Percentiles rank a stretch among this genome's conserved stretches.
phyloP scores from a whole-genome alignment of 257 asterid species.

The Scutellaria baicalensis region DNA sequence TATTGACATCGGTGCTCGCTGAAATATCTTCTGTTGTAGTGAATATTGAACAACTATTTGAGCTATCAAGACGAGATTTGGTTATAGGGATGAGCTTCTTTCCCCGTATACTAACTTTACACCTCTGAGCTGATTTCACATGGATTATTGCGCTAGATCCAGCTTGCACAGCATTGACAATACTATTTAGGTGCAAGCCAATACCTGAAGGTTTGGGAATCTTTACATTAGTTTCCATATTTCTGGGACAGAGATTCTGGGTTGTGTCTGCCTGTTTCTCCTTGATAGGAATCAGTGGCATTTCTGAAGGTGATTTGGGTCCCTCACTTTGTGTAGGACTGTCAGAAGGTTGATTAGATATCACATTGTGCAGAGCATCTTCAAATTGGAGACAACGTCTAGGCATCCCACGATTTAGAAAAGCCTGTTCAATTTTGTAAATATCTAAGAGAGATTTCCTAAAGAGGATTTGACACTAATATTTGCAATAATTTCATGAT shows the following conservation, averaged over 20 bases:
- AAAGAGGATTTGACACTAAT: background rate
- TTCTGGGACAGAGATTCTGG: constrained; percentile 23
- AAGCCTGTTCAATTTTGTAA: constrained; percentile 36
- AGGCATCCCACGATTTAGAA: constrained; percentile 37
- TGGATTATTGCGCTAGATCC: constrained; percentile 39
- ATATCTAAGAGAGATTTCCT: constrained; percentile 2
- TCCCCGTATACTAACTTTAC: constrained; percentile 32
- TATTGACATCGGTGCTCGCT: constrained; percentile 16
- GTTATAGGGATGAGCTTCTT: constrained; percentile 28
- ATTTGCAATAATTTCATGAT: background rate
- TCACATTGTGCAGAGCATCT: constrained; percentile 30
- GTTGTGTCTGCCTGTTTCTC: constrained; percentile 23
- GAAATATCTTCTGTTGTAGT: constrained; percentile 24
- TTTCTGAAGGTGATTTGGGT: constrained; percentile 21
- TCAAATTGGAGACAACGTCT: constrained; percentile 63
- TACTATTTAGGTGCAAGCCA: constrained; percentile 74
- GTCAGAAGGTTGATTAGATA: constrained; percentile 16
- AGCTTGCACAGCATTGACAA: constrained; percentile 37
- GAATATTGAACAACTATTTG: constrained; percentile 19
- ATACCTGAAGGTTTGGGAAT: constrained; percentile 57
- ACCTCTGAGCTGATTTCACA: constrained; percentile 36
- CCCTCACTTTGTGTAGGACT: constrained; percentile 29
- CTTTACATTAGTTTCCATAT: constrained; percentile 17
- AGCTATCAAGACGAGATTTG: constrained; percentile 20
- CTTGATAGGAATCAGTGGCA: constrained; percentile 23